phyloP scores from a whole-genome alignment of 257 asterid species.

The Leptodermis oblonga region DNA sequence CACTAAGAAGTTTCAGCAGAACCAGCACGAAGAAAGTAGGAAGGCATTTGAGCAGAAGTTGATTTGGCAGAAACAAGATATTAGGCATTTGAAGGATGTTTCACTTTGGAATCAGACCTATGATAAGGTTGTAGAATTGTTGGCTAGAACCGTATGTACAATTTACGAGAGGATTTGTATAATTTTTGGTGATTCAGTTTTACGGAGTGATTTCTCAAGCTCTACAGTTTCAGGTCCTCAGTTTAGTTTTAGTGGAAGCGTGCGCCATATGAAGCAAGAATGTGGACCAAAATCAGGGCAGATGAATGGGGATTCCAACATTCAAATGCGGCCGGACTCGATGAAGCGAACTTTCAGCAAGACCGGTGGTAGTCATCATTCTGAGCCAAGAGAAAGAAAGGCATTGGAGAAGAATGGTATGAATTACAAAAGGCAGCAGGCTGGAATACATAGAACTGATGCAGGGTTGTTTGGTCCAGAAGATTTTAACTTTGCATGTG shows the following conservation, averaged over 20 bases:
- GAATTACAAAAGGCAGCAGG: slow-evolving; percentile 19
- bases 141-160: slow-evolving; percentile 77
- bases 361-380: slow-evolving; percentile 23
- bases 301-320: slow-evolving; percentile 18
- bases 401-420: slow-evolving; percentile 27
- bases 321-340: slow-evolving; percentile 20
- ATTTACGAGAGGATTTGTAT: slow-evolving; percentile 49
- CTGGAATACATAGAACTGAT: slow-evolving; percentile 37
- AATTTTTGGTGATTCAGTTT: slow-evolving; percentile 44
- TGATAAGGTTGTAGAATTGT: slow-evolving; percentile 76
- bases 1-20: slow-evolving; percentile 73
- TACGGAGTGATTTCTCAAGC: slow-evolving; percentile 23
- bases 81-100: slow-evolving; percentile 72
- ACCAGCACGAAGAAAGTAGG: slow-evolving; percentile 68
- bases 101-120: slow-evolving; percentile 85
- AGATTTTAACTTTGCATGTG: slow-evolving; percentile 67
- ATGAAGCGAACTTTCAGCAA: slow-evolving; percentile 28
- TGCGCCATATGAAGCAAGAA: slow-evolving; percentile 30
- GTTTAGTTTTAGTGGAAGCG: slow-evolving; percentile 30
- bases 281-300: slow-evolving; percentile 24
- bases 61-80: slow-evolving; percentile 84
- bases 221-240: slow-evolving; percentile 26
- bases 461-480: slow-evolving; percentile 48
- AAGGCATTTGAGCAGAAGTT: slow-evolving; percentile 80
- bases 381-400: slow-evolving; percentile 26